Conservation (phyloP, 2,329 filamentous ascomycete genomes). For the Trichoderma gracile region DNA sequence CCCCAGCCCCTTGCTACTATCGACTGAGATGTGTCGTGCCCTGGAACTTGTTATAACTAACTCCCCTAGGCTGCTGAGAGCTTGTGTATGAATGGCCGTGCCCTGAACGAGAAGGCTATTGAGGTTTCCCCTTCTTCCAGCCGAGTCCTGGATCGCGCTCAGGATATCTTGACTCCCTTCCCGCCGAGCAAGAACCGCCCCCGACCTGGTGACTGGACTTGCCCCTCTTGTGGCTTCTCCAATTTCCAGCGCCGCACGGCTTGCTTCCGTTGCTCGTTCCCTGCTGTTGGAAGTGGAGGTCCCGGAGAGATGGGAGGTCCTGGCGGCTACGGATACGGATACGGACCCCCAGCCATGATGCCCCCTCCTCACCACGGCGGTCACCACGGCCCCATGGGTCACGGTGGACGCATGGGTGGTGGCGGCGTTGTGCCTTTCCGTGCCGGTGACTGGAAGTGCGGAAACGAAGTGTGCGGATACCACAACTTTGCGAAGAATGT, state of each 20-base stretch:
- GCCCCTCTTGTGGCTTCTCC: slow-evolving; percentile 96
- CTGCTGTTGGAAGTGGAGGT: slow-evolving; percentile 78
- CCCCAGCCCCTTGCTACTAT: too few species aligned
- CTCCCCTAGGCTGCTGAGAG: slow-evolving; percentile 82
- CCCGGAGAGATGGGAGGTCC: slow-evolving; percentile 64
- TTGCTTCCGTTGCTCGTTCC: slow-evolving; percentile 98
- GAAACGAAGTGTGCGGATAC: slow-evolving; percentile 94
- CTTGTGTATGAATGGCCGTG: slow-evolving; percentile 98
- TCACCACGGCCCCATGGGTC: slow-evolving; percentile 57
- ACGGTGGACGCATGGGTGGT: slow-evolving; percentile 72
- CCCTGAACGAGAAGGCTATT: slow-evolving; percentile 97
- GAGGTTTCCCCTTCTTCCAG: slow-evolving; percentile 98
- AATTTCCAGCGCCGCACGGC: slow-evolving; percentile 99
- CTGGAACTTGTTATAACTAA: slow-evolving; percentile 2
- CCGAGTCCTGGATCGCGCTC: slow-evolving; percentile 90
- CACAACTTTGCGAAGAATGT: slow-evolving; percentile 99
- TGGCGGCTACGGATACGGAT: slow-evolving; percentile 58
- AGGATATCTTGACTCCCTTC: slow-evolving; percentile 95
- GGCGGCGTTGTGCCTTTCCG: slow-evolving; percentile 93
- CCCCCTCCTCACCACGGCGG: slow-evolving; percentile 74
- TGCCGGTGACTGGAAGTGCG: slow-evolving; percentile 98
- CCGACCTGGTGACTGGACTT: slow-evolving; percentile 97
- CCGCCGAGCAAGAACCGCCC: slow-evolving; percentile 98
- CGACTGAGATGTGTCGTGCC: neutral
- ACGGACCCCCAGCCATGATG: slow-evolving; percentile 77